These are phyloP conservation scores for Phytophthora foliorum DNA, from an alignment of 352 stramenopile genomes.

Conservation along the genomic window DNA sequence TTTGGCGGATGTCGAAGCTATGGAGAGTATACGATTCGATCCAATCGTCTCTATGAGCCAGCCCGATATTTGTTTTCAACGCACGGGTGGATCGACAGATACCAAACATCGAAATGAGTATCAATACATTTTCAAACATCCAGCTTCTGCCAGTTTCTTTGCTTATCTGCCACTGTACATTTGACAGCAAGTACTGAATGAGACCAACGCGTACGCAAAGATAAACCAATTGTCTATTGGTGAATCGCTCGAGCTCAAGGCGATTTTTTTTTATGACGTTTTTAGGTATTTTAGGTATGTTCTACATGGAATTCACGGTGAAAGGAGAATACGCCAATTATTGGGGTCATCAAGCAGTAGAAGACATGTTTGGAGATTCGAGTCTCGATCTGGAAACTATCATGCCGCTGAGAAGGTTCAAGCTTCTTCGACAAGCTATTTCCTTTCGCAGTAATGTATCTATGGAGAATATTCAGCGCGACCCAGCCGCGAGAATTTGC, in stretches of 20 bases:
- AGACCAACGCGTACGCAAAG: conserved; percentile 7
- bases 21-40: not conserved
- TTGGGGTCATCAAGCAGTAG: conserved; percentile 33
- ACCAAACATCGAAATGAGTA: not conserved
- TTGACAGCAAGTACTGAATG: conserved; percentile 9
- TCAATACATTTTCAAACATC: conserved; percentile 16
- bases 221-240: not conserved
- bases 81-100: not conserved
- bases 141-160: conserved; percentile 26
- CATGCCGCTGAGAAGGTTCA: conserved; percentile 38
- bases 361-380: conserved; percentile 19
- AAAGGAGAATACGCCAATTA: conserved; percentile 34
- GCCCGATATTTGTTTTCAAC: not conserved
- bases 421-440: conserved; percentile 22
- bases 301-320: conserved; percentile 12
- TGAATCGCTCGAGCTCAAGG: conserved; percentile 11
- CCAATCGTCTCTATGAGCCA: not conserved
- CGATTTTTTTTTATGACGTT: conserved; percentile 11
- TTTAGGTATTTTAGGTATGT: conserved; percentile 33
- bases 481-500: conserved; percentile 25
- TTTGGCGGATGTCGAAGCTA: not conserved
- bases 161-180: conserved; percentile 31
- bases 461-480: conserved; percentile 1
- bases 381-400: conserved; percentile 14
- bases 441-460: conserved; percentile 12